A percentile compares a stretch with the other conserved stretches of the same genome.
Evolutionary conservation across 1,284 basidiomycete species (phyloP).

Genomic region (Cystobasidiaceae sp.): DNA sequence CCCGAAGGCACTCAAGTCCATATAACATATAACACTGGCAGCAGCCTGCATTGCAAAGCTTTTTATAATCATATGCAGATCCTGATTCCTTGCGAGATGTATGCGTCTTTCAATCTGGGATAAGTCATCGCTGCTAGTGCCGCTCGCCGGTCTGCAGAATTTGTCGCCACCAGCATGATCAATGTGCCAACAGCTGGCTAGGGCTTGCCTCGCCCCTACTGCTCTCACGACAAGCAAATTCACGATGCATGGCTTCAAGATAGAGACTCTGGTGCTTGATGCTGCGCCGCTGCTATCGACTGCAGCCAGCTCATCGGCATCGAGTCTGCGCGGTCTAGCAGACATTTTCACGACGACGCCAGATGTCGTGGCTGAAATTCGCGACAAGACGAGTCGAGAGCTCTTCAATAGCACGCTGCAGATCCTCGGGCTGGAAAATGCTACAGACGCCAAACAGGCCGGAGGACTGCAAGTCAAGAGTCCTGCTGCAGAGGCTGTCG

Average conservation of each 20-base stretch:
- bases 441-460: constrained; percentile 59
- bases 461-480: constrained; percentile 55
- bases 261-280: constrained; percentile 67
- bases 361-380: constrained; percentile 79
- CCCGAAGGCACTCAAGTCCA: too few species aligned
- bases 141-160: too few species aligned
- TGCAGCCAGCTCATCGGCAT: constrained; percentile 42
- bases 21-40: too few species aligned
- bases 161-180: too few species aligned
- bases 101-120: too few species aligned
- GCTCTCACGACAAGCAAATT: neutral
- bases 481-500: constrained; percentile 66
- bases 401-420: constrained; percentile 64
- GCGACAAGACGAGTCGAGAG: constrained; percentile 76
- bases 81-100: too few species aligned
- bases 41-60: too few species aligned
- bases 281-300: constrained; percentile 77
- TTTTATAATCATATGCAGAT: too few species aligned
- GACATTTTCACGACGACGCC: constrained; percentile 77
- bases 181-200: too few species aligned
- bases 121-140: too few species aligned
- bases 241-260: constrained; percentile 28
- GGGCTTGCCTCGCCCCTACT: neutral
- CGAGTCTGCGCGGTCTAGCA: constrained; percentile 76
- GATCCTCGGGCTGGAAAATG: constrained; percentile 54